Evolutionary conservation across 2,329 filamentous ascomycete genomes (phyloP), one percentile per base, ranked within the genome.

Genomic region (Dothideomycetes sp.): DNA sequence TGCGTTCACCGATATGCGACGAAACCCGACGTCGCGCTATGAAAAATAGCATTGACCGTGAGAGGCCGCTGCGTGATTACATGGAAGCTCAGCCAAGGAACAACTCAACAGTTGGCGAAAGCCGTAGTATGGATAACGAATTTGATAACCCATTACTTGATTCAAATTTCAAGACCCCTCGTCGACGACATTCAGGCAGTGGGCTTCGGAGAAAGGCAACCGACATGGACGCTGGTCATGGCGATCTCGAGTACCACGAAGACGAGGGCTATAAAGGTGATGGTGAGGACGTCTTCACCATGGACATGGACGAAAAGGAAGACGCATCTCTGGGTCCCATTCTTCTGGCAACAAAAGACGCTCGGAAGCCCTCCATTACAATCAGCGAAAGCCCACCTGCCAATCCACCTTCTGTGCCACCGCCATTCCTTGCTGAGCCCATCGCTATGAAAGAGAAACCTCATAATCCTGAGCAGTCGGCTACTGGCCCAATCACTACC

Each of bases 181-280:
- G 72, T 55, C 75, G 88, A 44, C 79, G 89, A 17, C 91, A 93
- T 59, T 95, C 87, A 4, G 88, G 87, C 36, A 85, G 85, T 47
- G 87, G 86, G 4, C 70, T 95, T 18, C 77, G 84, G 43, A 80
- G 83, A 52, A 81, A 84, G 17, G 60, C 63, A 7, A 67, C 74
- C 41, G 83, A 86, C 46, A 81, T 94, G 5, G 69, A 73, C 34
- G 61, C 54, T 17, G 70, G 75, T 8, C 70, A 81, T 38, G 82
- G 85, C n/a, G 74, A 84, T 46, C 69, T 95, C n/a, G 80, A 94
- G 57, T 94, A 88, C 50, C 88, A 83, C 52, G 87, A 94, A 53
- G 84, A 93, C 50, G 85, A 89, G 19, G 86, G 88, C 16, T 89
- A 93, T 53, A 78, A 79, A 31, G 84, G 77, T 2, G 87, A 89